These are phyloP conservation scores for Spencermartinsiella europaea DNA, from an alignment of 805 yeast species.

Conservation along the genomic window DNA sequence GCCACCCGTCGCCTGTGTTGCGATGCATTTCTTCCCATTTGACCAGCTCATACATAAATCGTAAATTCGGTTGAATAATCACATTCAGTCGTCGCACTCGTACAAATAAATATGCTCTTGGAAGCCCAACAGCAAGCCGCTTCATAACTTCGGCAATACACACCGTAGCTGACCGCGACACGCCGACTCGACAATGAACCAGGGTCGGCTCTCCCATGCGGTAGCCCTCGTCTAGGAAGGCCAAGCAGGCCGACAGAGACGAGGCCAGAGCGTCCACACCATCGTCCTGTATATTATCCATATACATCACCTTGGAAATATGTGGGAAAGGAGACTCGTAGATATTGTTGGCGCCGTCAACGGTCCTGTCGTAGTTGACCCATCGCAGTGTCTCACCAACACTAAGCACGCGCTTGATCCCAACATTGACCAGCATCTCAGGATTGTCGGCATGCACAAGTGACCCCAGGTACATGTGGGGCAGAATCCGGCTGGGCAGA, in stretches of 20 bases:
- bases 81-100: conserved; percentile 85
- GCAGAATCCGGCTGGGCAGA: conserved; percentile 76
- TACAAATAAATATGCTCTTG: conserved; percentile 82
- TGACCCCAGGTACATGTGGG: conserved; percentile 82
- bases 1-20: conserved; percentile 24
- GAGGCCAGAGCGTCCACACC: conserved; percentile 74
- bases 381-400: conserved; percentile 80
- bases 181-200: conserved; percentile 95
- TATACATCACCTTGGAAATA: conserved; percentile 50
- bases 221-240: conserved; percentile 56
- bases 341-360: conserved; percentile 4
- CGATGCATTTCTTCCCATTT: conserved; percentile 51
- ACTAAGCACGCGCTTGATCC: conserved; percentile 69
- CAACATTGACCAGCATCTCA: conserved; percentile 55
- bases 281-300: conserved; percentile 79
- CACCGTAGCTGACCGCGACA: conserved; percentile 89
- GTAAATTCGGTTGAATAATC: conserved; percentile 87
- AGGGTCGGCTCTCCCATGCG: conserved; percentile 45
- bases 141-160: conserved; percentile 94
- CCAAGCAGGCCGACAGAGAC: conserved; percentile 58
- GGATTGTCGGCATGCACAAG: conserved; percentile 73
- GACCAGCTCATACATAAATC: conserved; percentile 85
- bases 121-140: conserved; percentile 57
- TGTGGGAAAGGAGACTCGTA: conserved; percentile 19
- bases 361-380: conserved; percentile 35